Percentiles rank a stretch among this genome's conserved stretches.
Evolutionary conservation across 768 basidiomycete genomes (phyloP).

Genomic region (Leccinellum albellum): DNA sequence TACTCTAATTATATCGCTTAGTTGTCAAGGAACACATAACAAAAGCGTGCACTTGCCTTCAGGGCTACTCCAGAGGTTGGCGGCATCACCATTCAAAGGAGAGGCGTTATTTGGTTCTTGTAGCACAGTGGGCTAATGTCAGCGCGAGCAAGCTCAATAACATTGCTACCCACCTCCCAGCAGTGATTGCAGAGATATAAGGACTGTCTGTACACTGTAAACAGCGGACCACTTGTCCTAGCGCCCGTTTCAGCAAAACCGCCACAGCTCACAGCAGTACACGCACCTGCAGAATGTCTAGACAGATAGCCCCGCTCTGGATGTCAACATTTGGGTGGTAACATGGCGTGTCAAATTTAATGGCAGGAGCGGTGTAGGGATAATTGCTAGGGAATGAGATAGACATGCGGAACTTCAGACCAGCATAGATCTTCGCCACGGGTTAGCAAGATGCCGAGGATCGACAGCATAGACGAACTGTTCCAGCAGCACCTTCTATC

Average conservation of each 20-base stretch:
- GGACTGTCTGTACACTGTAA: constrained; percentile 86
- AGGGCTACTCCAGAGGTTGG: constrained; percentile 72
- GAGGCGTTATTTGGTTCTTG: constrained; percentile 92
- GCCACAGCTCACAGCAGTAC: background rate
- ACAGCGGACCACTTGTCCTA: constrained; percentile 94
- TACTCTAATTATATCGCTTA: constrained; percentile 45
- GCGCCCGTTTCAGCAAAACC: constrained; percentile 5
- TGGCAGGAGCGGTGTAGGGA: constrained; percentile 79
- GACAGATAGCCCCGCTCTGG: constrained; percentile 69
- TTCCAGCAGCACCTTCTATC: constrained; percentile 76
- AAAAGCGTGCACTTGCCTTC: constrained; percentile 42
- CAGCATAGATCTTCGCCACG: constrained; percentile 62
- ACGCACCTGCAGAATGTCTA: constrained; percentile 81
- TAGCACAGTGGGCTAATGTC: background rate
- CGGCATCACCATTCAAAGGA: constrained; percentile 84
- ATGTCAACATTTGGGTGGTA: constrained; percentile 92
- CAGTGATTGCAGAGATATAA: constrained; percentile 82
- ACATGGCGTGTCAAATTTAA: constrained; percentile 87
- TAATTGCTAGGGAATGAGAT: constrained; percentile 86
- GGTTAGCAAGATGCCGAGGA: constrained; percentile 1
- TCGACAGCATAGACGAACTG: constrained; percentile 33
- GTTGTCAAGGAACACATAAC: background rate
- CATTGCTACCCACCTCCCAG: constrained; percentile 64
- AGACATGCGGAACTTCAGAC: constrained; percentile 76
- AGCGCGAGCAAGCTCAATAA: background rate